Base-by-base conservation (phyloP, 352 stramenopile genomes). In the Phytophthora colocasiae region DNA sequence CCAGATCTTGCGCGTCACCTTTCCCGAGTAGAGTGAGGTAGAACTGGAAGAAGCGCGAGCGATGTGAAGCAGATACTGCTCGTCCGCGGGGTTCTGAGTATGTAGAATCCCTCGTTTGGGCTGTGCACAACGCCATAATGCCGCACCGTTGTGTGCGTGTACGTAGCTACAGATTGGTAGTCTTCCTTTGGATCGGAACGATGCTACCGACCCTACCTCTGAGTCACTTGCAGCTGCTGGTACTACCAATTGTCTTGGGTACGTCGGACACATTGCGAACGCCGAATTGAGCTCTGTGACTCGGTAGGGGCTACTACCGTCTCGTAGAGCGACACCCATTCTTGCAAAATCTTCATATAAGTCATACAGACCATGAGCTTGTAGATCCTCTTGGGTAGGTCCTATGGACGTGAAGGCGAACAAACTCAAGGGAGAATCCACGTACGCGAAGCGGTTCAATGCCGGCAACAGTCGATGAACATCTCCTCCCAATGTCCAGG, bases 101-200 rank as follows among this genome's bases (percentile, higher is more conserved):
- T 95, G 87, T 24, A 96, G 73, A 57, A 97, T 88, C 4, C 90
- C 90, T 2, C 86, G 83, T 63, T 96, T 93, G 0, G 90, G 90
- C 66, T 97, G 90, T 6, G 89, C 89, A 54, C 89, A 96, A 1
- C 90, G 83, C 81, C 87, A 94, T 40, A 97, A 79, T 11, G 85
- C 85, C 14, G 89, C 88, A 6, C 73, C 69, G 54, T 91, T 95
- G 47, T 63, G 64, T 27, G 76, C 56, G 52, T 95, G 83, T 10
- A 93, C 84, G 56, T 89, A 97, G 36, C 78, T 93, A 54, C 87
- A 93, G 50, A 96, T 89, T 0, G 89, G 89, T 10, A 97, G 58
- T 6, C 91, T 83, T 0, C 87, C 80, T 44, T 95, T 95, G 15
- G 87, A 94, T 3, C 91, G 84, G 41, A 94, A 97, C 43, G 81